These are phyloP conservation scores for Helotiales sp. DNA, from an alignment of 2,329 filamentous ascomycete genomes.

Conservation along the genomic window DNA sequence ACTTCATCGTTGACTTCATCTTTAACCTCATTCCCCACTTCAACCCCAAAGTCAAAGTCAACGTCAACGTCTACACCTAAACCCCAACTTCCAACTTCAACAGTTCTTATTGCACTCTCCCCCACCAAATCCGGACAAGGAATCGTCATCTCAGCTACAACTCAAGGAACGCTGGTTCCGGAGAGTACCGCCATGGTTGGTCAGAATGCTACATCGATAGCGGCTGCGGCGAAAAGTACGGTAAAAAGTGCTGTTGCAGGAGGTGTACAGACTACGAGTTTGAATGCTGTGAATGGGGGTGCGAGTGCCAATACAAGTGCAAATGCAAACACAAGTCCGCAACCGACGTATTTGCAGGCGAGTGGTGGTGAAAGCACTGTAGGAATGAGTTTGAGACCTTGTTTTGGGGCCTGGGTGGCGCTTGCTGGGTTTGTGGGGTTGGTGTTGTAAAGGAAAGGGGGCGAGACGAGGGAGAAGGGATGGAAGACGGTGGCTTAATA, in stretches of 20 bases:
- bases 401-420: background rate
- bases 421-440: background rate
- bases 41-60: too few species aligned
- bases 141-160: background rate
- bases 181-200: background rate
- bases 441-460: background rate
- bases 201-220: background rate
- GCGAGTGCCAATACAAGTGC: background rate
- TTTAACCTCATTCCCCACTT: too few species aligned
- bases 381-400: background rate
- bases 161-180: background rate
- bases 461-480: background rate
- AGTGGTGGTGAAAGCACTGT: too few species aligned
- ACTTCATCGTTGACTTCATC: too few species aligned
- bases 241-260: too few species aligned
- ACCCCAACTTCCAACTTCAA: background rate
- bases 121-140: background rate
- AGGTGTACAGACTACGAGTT: too few species aligned
- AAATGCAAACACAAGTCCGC: background rate
- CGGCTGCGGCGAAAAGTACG: background rate
- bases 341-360: background rate
- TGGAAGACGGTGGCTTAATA: background rate
- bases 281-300: background rate
- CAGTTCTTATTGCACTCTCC: background rate
- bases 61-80: too few species aligned